Evolutionary conservation across 352 stramenopile species (phyloP).

Genomic region (Phytopythium ostracodes): DNA sequence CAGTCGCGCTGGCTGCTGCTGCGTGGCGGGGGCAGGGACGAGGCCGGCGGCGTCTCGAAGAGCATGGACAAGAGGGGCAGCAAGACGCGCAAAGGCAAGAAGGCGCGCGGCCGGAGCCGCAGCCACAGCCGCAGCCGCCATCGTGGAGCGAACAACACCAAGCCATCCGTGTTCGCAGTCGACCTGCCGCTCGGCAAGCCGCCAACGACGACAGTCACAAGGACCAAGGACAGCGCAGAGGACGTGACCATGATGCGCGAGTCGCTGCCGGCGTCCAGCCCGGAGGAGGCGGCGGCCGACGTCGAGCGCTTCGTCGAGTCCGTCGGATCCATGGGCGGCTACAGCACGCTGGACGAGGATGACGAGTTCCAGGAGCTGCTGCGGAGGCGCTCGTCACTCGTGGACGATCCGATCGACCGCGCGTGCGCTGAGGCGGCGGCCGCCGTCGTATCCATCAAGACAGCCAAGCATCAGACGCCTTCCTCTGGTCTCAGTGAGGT

Average conservation of each 20-base stretch:
- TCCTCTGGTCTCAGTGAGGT: neutral
- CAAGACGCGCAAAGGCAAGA: slow-evolving; percentile 28
- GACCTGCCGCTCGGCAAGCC: neutral
- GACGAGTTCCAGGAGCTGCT: slow-evolving; percentile 28
- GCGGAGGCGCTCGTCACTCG: slow-evolving; percentile 7
- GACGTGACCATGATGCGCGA: slow-evolving; percentile 10
- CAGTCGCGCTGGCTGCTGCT: slow-evolving; percentile 32
- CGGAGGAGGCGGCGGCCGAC: slow-evolving; percentile 2
- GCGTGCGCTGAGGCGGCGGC: slow-evolving; percentile 4
- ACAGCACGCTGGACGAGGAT: slow-evolving; percentile 41
- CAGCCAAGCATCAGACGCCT: neutral
- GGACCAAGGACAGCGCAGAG: neutral
- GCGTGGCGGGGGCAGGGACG: slow-evolving; percentile 15
- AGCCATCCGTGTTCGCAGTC: neutral
- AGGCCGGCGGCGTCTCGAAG: slow-evolving; percentile 13
- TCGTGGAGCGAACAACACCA: neutral
- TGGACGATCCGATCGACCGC: slow-evolving; percentile 17
- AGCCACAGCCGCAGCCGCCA: slow-evolving; percentile 17
- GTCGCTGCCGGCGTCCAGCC: slow-evolving; percentile 1
- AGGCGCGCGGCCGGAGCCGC: slow-evolving; percentile 13
- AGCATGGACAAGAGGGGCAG: slow-evolving; percentile 17
- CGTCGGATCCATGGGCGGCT: slow-evolving; percentile 17
- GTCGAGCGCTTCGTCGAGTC: slow-evolving; percentile 26
- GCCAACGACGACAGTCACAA: neutral
- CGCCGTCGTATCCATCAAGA: neutral